Conservation (phyloP, 2,329 filamentous ascomycete species). For the Colletotrichum liaoningense region DNA sequence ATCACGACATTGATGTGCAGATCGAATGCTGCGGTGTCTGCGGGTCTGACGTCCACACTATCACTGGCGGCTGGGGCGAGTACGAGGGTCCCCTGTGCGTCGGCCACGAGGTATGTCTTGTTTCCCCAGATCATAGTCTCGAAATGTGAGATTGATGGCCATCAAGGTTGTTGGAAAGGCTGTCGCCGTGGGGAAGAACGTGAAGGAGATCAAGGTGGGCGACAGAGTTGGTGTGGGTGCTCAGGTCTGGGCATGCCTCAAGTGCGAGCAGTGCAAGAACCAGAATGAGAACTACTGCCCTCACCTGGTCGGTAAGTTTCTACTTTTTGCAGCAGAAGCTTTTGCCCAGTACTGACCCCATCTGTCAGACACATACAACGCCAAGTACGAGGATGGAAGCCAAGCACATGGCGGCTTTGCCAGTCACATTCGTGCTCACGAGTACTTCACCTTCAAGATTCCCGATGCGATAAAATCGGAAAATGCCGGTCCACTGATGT, state of each 20-base stretch:
- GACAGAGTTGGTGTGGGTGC: constrained; percentile 75
- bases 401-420: constrained; percentile 73
- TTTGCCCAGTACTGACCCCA: not conserved
- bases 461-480: constrained; percentile 63
- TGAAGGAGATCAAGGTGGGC: constrained; percentile 65
- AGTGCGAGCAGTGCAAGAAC: constrained; percentile 58
- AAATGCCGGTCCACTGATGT: constrained; percentile 76
- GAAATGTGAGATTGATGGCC: not conserved
- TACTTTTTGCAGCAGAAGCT: rapidly evolving
- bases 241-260: constrained; percentile 68
- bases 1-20: constrained; percentile 68
- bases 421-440: constrained; percentile 60
- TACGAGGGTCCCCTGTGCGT: constrained; percentile 61
- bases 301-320: constrained; percentile 51
- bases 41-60: constrained; percentile 70
- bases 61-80: constrained; percentile 67
- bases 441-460: constrained; percentile 71
- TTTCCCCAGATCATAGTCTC: not conserved
- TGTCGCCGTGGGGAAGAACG: constrained; percentile 57
- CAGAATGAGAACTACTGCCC: constrained; percentile 64
- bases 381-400: constrained; percentile 67
- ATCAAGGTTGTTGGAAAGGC: constrained; percentile 64
- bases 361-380: constrained; percentile 64
- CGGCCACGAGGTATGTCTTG: constrained; percentile 60
- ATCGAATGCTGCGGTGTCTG: constrained; percentile 77